Evolutionary conservation across 2,329 filamentous ascomycete species (phyloP).

Genomic region (Mycosphaerella arachidis): DNA sequence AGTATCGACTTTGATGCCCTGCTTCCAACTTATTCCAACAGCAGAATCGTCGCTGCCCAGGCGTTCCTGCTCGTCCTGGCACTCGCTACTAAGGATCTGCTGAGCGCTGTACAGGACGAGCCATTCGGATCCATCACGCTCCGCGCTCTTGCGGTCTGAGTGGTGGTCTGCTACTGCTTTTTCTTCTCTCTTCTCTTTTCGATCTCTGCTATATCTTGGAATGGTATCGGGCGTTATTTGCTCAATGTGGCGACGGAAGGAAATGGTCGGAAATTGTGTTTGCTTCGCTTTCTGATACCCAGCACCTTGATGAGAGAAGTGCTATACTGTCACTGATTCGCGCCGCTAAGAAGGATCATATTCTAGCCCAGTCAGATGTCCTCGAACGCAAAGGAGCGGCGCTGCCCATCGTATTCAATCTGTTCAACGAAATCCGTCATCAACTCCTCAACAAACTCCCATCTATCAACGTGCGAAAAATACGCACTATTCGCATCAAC

Average conservation of each 20-base stretch:
- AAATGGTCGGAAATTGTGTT: neutral
- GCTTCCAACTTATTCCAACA: constrained; percentile 55
- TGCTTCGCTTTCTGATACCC: neutral
- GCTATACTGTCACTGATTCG: neutral
- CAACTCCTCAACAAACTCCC: constrained; percentile 3
- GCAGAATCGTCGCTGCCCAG: constrained; percentile 62
- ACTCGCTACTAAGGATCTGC: constrained; percentile 50
- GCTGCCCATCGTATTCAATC: neutral
- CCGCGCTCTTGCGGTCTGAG: constrained; percentile 5
- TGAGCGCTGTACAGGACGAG: constrained; percentile 52
- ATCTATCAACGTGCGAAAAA: constrained; percentile 15
- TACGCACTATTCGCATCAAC: constrained; percentile 8
- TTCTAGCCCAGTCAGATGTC: neutral
- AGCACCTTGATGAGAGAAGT: neutral
- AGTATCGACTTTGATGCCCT: constrained; percentile 64
- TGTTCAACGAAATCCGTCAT: constrained; percentile 3
- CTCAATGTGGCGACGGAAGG: neutral
- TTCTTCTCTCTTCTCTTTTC: neutral
- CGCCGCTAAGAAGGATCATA: neutral
- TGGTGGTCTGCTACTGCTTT: neutral
- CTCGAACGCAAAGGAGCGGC: neutral
- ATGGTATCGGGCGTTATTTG: neutral
- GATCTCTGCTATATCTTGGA: neutral
- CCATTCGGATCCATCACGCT: constrained; percentile 35
- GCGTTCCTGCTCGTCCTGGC: constrained; percentile 70